Percentiles rank a stretch among this genome's conserved stretches.
These are phyloP conservation scores for Cyberlindnera nakhonratchasimensis DNA, from an alignment of 805 yeast species.

Conservation along the genomic window DNA sequence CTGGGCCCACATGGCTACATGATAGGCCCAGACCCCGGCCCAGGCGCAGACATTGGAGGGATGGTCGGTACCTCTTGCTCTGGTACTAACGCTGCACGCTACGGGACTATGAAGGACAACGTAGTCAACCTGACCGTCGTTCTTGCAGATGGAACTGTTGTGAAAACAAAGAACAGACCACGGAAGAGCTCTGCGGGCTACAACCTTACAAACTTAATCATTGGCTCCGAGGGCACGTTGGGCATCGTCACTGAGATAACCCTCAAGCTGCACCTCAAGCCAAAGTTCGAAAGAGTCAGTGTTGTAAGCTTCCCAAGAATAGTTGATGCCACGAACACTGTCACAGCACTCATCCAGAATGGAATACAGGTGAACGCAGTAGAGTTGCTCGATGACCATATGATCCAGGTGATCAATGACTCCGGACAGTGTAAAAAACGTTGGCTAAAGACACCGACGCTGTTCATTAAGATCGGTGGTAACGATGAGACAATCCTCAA, in stretches of 20 bases:
- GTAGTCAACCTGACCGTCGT: slow-evolving; percentile 66
- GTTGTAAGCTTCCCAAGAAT: slow-evolving; percentile 67
- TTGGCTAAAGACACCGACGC: slow-evolving; percentile 55
- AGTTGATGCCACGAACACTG: slow-evolving; percentile 66
- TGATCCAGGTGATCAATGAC: slow-evolving; percentile 60
- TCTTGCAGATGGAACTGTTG: slow-evolving; percentile 70
- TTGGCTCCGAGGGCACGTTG: slow-evolving; percentile 75
- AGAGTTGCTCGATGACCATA: slow-evolving; percentile 66
- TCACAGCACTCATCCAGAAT: slow-evolving; percentile 51
- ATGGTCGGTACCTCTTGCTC: slow-evolving; percentile 76
- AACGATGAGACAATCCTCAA: slow-evolving; percentile 35
- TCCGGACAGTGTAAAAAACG: slow-evolving; percentile 48
- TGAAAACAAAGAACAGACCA: slow-evolving; percentile 70
- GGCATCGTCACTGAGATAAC: slow-evolving; percentile 78
- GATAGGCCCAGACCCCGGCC: slow-evolving; percentile 76
- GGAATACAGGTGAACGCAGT: slow-evolving; percentile 69
- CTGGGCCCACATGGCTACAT: slow-evolving; percentile 45
- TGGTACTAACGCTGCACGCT: slow-evolving; percentile 71
- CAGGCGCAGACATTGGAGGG: slow-evolving; percentile 76
- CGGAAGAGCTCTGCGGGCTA: slow-evolving; percentile 67
- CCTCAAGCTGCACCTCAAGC: slow-evolving; percentile 61
- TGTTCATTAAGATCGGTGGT: slow-evolving; percentile 62
- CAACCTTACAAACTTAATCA: slow-evolving; percentile 63
- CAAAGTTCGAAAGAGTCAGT: slow-evolving; percentile 59
- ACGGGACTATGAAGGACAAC: slow-evolving; percentile 79